Percentiles rank a stretch among this genome's conserved stretches.
These are phyloP conservation scores for Melampsora americana DNA, from an alignment of 1,284 basidiomycete genomes.

Conservation along the genomic window DNA sequence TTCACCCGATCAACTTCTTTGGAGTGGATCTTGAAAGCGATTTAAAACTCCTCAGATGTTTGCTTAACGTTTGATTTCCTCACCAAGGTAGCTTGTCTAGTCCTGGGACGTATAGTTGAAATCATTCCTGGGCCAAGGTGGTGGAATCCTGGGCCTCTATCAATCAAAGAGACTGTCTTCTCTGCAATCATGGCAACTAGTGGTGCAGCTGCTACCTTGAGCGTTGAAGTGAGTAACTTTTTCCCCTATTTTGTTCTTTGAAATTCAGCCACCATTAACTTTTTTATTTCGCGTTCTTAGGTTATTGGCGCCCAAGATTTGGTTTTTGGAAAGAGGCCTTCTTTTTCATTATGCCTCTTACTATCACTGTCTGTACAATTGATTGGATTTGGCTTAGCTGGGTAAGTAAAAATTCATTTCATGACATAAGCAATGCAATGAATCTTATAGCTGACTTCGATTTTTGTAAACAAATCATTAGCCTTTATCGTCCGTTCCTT, in stretches of 20 bases:
- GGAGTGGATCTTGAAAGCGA: background rate
- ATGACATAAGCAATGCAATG: background rate
- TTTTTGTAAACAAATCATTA: background rate
- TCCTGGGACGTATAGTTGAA: slow-evolving; percentile 12
- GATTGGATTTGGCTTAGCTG: slow-evolving; percentile 42
- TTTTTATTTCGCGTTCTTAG: background rate
- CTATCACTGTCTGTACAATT: slow-evolving; percentile 26
- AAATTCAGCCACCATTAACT: background rate
- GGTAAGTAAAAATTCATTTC: slow-evolving; percentile 9
- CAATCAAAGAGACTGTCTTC: slow-evolving; percentile 39
- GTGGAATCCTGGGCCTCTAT: slow-evolving; percentile 39
- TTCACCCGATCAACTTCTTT: background rate
- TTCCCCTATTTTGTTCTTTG: background rate
- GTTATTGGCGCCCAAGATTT: slow-evolving; percentile 30
- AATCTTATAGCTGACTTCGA: background rate
- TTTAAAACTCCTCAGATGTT: background rate
- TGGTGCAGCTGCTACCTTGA: slow-evolving; percentile 21
- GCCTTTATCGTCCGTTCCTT: slow-evolving; percentile 40
- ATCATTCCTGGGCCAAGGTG: slow-evolving; percentile 24
- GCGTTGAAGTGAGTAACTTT: slow-evolving; percentile 19
- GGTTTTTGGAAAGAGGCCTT: slow-evolving; percentile 21
- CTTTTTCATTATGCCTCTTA: slow-evolving; percentile 13
- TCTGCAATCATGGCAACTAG: slow-evolving; percentile 36
- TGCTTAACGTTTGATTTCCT: no score
- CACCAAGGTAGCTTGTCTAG: slow-evolving; percentile 31